Evolutionary conservation across 1,284 basidiomycete genomes (phyloP), one percentile per base, ranked within the genome.

Genomic region (Ganoderma lingzhi): DNA sequence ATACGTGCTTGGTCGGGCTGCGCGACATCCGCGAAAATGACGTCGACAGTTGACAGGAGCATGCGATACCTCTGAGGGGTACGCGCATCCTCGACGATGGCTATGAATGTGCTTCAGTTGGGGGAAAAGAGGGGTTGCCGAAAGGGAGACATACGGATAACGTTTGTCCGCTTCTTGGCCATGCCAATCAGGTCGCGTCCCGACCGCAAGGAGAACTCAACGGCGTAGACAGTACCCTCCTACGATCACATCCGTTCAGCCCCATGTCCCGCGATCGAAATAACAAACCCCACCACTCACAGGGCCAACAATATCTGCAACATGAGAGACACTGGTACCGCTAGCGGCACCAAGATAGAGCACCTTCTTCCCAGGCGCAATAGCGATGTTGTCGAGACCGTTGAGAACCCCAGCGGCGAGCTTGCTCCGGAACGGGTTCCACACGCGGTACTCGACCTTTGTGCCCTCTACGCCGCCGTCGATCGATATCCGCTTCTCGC

Each of bases 141-240:
- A 56, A 19, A 64, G 37, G 12, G 28, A 1, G 15, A 88, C 94
- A 72, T 82, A 96, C 95, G 97, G 78, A 99, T 98, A 74, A 99
- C 96, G 83, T 99, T 99, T 73, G 98, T 99, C 71, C 98, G 90
- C 85, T 99, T 99, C 86, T 99, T 99, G 65, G 98, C 97, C 98
- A 99, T 99, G 84, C 95, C 95, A 78, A 99, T 98, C 71, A 99
- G 85, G 83, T 99, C 97, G 84, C 97, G 95, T 60, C 97, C 97
- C 70, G 96, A 97, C 76, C 98, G 92, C 79, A 93, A 89, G 3
- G 97, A 99, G 85, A 99, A 99, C 83, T 99, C 97, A 69, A 99
- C 98, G 55, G 97, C 97, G 82, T 99, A 99, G 14, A 99, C 98
- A 70, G 94, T 90, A 69, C 97, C 97, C 77, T 98, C 96, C 93